Evolutionary conservation across 139 green algal genomes (phyloP), one percentile per base, ranked within the genome.

Genomic region (Pseudopediastrum boryanum): DNA sequence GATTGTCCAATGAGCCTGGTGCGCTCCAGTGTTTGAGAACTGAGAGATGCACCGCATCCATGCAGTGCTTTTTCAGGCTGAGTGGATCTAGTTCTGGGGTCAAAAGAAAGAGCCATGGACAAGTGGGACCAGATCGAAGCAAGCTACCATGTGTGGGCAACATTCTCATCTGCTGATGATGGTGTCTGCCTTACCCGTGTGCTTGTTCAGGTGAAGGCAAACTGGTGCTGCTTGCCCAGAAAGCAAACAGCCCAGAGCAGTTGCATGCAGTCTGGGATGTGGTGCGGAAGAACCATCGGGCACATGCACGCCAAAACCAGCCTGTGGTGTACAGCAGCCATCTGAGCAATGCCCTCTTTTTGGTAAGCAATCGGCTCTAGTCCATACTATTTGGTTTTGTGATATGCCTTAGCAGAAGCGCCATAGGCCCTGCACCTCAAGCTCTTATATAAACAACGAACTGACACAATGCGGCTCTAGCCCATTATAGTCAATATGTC

Each of bases 221-320:
- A 2, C 43, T 75, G 44, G 29, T 75, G 67, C 44, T 75, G 67
- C 67, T 75, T 1, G 36, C 42, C 10, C 29, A 35, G 44, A 61
- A 75, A 43, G 67, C 67, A 31, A 12, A 13, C 4, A 62, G 8
- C 12, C 13, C 27, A 4, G 67, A 75, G 43, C 43, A 75, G 44
- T 29, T 75, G 42, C 8, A n/a, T 16, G 43, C 42, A n/a, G 64
- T 42, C 10, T 9, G 35, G 41, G 39, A 25, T 35, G 39, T 48
- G 41, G 64, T 72, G 64, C 64, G 39, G n/a, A 8, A n/a, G n/a
- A 72, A 72, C 41, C 64, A 54, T 13, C 6, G 52, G 64, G 35
- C 35, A n/a, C 39, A n/a, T 23, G 21, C 41, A 42, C 64, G 64
- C 39, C 36, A 58, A 7, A 33, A 48, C 41, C 64, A 72, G 39